Evolutionary conservation across 163 green algal species (phyloP).

Genomic region (Trebouxiophyceae sp.): DNA sequence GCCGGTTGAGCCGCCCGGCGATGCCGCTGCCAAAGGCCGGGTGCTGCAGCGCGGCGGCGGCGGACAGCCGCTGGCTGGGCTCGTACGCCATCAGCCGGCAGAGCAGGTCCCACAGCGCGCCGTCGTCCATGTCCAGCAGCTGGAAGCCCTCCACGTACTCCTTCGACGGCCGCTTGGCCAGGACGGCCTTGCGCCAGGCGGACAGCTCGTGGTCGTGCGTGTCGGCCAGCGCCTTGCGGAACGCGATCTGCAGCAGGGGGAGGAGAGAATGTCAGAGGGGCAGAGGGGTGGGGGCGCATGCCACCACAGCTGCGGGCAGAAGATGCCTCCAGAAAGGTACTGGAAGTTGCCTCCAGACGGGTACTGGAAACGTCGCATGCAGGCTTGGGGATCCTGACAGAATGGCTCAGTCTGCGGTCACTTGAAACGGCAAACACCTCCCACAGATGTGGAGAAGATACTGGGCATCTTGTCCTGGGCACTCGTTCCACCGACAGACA

Average conservation of each 20-base stretch:
- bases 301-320: too few species aligned
- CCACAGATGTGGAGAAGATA: too few species aligned
- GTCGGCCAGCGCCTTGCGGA: slow-evolving; percentile 1
- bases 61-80: slow-evolving; percentile 27
- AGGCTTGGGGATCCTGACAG: too few species aligned
- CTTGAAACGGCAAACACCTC: too few species aligned
- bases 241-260: slow-evolving; percentile 3
- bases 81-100: slow-evolving; percentile 16
- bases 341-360: too few species aligned
- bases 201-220: slow-evolving; percentile 26
- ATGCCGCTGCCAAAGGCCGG: slow-evolving; percentile 32
- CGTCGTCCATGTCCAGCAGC: slow-evolving; percentile 56
- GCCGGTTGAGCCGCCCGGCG: slow-evolving; percentile 7
- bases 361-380: too few species aligned
- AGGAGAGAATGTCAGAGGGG: too few species aligned
- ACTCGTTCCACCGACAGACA: too few species aligned
- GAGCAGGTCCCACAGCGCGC: slow-evolving; percentile 54
- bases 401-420: too few species aligned
- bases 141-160: slow-evolving; percentile 55
- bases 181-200: slow-evolving; percentile 24
- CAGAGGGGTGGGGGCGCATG: too few species aligned
- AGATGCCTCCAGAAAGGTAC: too few species aligned
- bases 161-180: neutral
- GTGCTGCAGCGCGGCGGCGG: slow-evolving; percentile 44
- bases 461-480: too few species aligned